A percentile compares a stretch with the other conserved stretches of the same genome.
These are phyloP conservation scores for Sanghuangporus sanghuang DNA, from an alignment of 1,284 basidiomycete species.

Conservation along the genomic window DNA sequence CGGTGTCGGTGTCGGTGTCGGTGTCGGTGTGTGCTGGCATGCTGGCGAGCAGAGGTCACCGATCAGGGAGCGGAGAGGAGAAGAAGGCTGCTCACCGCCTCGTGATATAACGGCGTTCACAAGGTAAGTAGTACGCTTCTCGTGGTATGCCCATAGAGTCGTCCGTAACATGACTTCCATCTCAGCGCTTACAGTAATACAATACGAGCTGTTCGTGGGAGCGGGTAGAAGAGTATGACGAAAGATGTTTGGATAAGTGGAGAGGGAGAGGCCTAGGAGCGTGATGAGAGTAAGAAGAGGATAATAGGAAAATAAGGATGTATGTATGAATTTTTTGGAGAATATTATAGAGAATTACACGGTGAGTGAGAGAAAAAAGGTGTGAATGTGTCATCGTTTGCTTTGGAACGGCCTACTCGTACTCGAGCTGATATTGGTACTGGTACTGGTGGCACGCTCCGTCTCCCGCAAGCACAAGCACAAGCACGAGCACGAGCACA, in stretches of 20 bases:
- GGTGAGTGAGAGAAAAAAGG: background rate
- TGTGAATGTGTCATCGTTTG: background rate
- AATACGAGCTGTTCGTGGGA: background rate
- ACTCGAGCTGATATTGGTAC: background rate
- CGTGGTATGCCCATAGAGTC: background rate
- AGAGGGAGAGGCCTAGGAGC: background rate
- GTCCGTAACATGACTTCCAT: background rate
- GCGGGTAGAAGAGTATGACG: background rate
- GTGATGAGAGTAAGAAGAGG: background rate
- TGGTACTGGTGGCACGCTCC: background rate
- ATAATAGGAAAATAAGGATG: conserved; percentile 1
- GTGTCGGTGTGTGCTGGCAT: background rate
- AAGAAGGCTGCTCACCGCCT: background rate
- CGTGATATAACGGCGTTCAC: background rate
- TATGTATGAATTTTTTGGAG: background rate
- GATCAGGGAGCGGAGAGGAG: background rate
- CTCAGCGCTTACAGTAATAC: background rate
- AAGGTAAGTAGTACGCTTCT: background rate
- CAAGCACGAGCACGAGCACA: background rate
- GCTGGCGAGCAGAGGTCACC: background rate
- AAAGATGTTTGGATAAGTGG: background rate
- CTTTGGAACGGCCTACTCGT: background rate
- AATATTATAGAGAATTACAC: background rate
- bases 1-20: no score
- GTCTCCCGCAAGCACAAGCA: background rate